phyloP scores from a whole-genome alignment of 1,284 basidiomycete species.

The Irpex sp. region DNA sequence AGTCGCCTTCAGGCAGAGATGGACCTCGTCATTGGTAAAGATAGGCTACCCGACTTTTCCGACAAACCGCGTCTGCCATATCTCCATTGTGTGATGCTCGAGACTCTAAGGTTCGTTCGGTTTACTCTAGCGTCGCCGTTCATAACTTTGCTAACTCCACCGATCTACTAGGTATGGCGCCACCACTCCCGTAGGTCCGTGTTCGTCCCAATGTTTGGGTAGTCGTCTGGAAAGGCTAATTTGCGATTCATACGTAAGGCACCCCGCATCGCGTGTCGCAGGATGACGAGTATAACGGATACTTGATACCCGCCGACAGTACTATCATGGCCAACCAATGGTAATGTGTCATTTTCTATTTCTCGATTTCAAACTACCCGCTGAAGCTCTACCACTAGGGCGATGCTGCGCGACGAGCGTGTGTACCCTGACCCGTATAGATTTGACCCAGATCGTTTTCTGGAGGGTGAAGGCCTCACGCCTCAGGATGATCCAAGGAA shows the following conservation, averaged over 20 bases:
- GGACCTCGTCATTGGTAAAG: constrained; percentile 27
- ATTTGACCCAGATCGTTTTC: constrained; percentile 1
- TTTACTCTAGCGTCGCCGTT: too few species aligned
- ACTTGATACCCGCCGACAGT: constrained; percentile 22
- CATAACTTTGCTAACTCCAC: too few species aligned
- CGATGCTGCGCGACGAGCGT: not conserved
- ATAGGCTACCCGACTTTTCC: constrained; percentile 29
- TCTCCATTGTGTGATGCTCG: constrained; percentile 29
- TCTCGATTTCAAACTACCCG: too few species aligned
- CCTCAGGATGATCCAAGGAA: not conserved
- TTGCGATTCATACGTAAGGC: constrained; percentile 2
- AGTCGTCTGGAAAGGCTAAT: not conserved
- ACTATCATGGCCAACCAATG: constrained; percentile 19
- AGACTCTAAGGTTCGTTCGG: constrained; percentile 19
- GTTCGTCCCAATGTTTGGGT: not conserved
- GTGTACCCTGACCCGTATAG: not conserved
- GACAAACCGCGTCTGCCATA: constrained; percentile 30
- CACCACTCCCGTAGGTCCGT: not conserved
- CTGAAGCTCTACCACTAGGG: not conserved
- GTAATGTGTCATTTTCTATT: not conserved
- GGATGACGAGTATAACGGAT: constrained; percentile 17
- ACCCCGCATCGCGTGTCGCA: constrained; percentile 14
- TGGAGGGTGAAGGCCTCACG: not conserved
- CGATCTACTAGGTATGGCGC: not conserved
- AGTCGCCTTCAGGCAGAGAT: constrained; percentile 29